Conservation (phyloP, 306 rosid genomes). For the Castanea crenata region DNA sequence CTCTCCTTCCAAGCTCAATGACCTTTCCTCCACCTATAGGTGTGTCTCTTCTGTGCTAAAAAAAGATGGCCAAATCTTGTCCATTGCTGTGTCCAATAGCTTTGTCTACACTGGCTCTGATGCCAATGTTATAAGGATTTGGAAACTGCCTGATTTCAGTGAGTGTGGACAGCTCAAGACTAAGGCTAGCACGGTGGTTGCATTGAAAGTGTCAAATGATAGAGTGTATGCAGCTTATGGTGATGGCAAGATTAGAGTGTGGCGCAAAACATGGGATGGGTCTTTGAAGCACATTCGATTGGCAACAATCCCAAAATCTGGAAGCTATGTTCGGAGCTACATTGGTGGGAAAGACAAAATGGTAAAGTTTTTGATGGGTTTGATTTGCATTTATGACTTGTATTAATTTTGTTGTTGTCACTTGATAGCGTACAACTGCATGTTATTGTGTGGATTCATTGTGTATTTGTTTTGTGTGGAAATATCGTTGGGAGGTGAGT, state of each 20-base stretch:
- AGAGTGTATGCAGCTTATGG: conserved; percentile 87
- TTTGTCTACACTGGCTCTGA: conserved; percentile 82
- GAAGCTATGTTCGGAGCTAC: conserved; percentile 71
- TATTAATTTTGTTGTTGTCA: neutral
- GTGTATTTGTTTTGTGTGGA: too few relatives aligned
- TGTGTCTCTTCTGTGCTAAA: conserved; percentile 85
- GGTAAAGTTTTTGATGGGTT: conserved; percentile 35
- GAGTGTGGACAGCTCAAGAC: conserved; percentile 83
- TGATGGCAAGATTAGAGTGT: conserved; percentile 75
- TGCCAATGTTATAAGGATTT: conserved; percentile 57
- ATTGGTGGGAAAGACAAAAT: conserved; percentile 73
- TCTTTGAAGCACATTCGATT: conserved; percentile 64
- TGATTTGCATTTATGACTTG: conserved; percentile 10
- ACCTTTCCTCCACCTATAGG: conserved; percentile 52
- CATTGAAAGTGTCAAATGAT: conserved; percentile 66
- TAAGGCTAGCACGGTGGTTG: conserved; percentile 67
- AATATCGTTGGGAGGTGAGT: too few relatives aligned
- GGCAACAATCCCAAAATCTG: conserved; percentile 67
- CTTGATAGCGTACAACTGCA: neutral
- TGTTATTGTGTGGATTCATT: neutral
- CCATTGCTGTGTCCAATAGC: conserved; percentile 57
- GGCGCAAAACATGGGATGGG: conserved; percentile 75
- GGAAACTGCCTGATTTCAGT: conserved; percentile 88
- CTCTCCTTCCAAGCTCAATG: conserved; percentile 32
- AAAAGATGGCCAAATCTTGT: conserved; percentile 81